phyloP scores from a whole-genome alignment of 108 stramenopile species.

The Seminavis robusta region DNA sequence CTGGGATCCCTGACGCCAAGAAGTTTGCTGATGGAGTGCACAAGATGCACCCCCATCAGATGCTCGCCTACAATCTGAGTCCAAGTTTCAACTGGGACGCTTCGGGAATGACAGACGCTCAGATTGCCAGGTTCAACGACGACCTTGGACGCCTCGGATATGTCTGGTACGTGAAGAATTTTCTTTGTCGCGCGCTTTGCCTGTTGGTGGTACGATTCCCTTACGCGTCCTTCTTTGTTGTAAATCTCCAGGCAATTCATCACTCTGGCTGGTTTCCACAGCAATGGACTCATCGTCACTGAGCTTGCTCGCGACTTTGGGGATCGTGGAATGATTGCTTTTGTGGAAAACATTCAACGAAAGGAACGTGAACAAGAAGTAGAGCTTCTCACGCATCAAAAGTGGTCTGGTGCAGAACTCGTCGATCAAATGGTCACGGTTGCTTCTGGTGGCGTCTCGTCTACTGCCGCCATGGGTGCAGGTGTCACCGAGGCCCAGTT shows the following conservation, averaged over 20 bases:
- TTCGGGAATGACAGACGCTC: slow-evolving; percentile 83
- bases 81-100: slow-evolving; percentile 97
- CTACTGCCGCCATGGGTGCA: slow-evolving; percentile 91
- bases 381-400: slow-evolving; percentile 91
- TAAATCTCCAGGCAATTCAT: too few species aligned
- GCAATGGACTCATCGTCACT: slow-evolving; percentile 88
- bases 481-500: slow-evolving; percentile 92
- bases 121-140: slow-evolving; percentile 85
- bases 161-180: too few species aligned
- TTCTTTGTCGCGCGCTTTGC: too few species aligned
- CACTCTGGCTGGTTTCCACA: slow-evolving; percentile 95
- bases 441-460: slow-evolving; percentile 85
- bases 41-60: slow-evolving; percentile 74
- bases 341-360: slow-evolving; percentile 91
- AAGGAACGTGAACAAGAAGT: slow-evolving; percentile 85
- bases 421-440: slow-evolving; percentile 90
- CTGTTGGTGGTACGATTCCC: too few species aligned
- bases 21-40: slow-evolving; percentile 75
- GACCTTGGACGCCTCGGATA: slow-evolving; percentile 89
- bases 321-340: slow-evolving; percentile 88
- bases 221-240: too few species aligned
- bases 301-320: slow-evolving; percentile 84
- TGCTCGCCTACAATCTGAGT: slow-evolving; percentile 94
- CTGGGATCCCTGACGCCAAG: slow-evolving; percentile 75
- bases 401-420: slow-evolving; percentile 95